Base-by-base conservation (phyloP, 805 yeast species). In the Barnettozyma vustinii region DNA sequence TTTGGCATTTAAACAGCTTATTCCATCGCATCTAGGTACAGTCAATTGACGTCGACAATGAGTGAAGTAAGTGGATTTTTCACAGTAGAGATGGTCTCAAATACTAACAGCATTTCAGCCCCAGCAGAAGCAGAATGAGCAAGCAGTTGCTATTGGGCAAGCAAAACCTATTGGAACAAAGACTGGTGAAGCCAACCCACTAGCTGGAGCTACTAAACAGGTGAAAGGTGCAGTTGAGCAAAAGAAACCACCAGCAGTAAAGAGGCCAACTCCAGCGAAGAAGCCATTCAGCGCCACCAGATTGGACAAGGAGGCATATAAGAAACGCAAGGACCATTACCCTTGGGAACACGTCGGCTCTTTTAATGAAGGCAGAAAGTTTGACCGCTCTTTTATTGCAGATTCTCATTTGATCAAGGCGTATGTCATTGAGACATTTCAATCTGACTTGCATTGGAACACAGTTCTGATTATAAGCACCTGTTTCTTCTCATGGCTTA, bases 401-500 rank as follows among this genome's bases (percentile, higher is more conserved):
- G 57, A 59, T 37, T 58, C 74, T 26, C 66, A 68, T 27, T 62
- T 67, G 3, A 65, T 84, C 39, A 81, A 80, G 59, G 70, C 76
- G 16, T 87, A 83, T 54, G 79, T 87, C 37, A 61, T 74, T 45
- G 94, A 87, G 64, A 83, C 77, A 48, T 83, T 83, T 58, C 81
- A 75, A 56, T 79, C 83, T 13, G 96, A 87, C 64, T 75, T 83
- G 72, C 85, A 82, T 65, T 80, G 81, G 77, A 86, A 86, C 69
- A 73, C 82, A 26, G 75, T 81, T 0, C 57, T 83, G 26, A 72
- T 83, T 52, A 60, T 84, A 25, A 89, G 90, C 9, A 81, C 87
- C 10, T 85, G 90, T 64, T 74, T 84, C 63, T 81, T 81, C 60
- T 72, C 89, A 1, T 87, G 91, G 88, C 53, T 74, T 4, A 65